Conservation (phyloP, 108 stramenopile species). For the Cyclotella cryptica region DNA sequence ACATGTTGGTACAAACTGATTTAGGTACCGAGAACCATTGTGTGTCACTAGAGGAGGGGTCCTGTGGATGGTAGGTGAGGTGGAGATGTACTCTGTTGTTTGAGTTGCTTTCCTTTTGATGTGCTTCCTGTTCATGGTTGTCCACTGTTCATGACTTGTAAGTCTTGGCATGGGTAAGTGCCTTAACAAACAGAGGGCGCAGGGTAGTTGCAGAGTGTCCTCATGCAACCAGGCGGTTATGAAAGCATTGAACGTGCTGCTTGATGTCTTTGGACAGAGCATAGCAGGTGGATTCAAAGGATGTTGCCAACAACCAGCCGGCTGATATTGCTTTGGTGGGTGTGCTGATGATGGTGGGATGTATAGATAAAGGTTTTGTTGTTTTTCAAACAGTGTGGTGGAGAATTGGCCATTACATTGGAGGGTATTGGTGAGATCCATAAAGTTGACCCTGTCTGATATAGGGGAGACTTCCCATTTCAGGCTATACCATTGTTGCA, state of each 20-base stretch:
- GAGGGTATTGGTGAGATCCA: conserved; percentile 34
- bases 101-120: neutral
- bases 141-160: neutral
- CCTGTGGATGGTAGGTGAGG: conserved; percentile 1
- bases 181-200: conserved; percentile 33
- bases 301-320: conserved; percentile 27
- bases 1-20: no score
- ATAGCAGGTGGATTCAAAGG: conserved; percentile 35
- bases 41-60: conserved; percentile 1
- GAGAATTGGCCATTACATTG: conserved; percentile 18
- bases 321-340: conserved; percentile 1
- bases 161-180: conserved; percentile 21
- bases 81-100: conserved; percentile 18
- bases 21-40: conserved; percentile 24
- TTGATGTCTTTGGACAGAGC: conserved; percentile 9
- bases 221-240: conserved; percentile 23
- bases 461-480: conserved; percentile 26
- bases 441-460: conserved; percentile 22
- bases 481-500: conserved; percentile 20
- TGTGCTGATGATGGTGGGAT: conserved; percentile 14
- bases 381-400: no score
- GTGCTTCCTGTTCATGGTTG: neutral
- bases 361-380: no score
- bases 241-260: conserved; percentile 22
- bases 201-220: conserved; percentile 13